phyloP scores from a whole-genome alignment of 805 yeast species.

The Hanseniaspora osmophila region DNA sequence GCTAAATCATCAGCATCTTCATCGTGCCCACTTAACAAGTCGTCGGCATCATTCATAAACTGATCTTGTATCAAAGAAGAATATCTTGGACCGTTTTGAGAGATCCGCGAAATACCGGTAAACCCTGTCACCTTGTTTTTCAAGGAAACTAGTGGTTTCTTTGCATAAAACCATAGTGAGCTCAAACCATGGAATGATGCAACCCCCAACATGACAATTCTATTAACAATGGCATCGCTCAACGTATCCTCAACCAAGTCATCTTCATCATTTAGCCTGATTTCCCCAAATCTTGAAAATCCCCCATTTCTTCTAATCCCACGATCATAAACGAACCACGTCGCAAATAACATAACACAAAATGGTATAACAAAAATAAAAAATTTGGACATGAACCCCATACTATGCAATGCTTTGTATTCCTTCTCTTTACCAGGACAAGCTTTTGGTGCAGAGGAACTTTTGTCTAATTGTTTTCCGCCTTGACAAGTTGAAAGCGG shows the following conservation, averaged over 20 bases:
- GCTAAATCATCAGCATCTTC: constrained; percentile 38
- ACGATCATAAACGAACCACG: constrained; percentile 64
- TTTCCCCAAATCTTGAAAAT: constrained; percentile 67
- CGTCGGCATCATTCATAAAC: constrained; percentile 25
- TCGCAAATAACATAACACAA: constrained; percentile 32
- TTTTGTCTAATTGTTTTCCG: constrained; percentile 55
- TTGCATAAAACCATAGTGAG: constrained; percentile 7
- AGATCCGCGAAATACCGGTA: not conserved
- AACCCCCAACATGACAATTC: constrained; percentile 45
- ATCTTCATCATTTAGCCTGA: constrained; percentile 58
- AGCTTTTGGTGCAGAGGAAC: constrained; percentile 38
- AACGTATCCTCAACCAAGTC: constrained; percentile 49
- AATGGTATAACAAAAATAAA: constrained; percentile 45
- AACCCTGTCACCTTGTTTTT: constrained; percentile 2
- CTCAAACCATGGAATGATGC: constrained; percentile 27
- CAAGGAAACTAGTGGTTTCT: constrained; percentile 1
- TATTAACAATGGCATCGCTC: constrained; percentile 45
- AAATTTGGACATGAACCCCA: constrained; percentile 41
- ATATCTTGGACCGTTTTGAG: constrained; percentile 19
- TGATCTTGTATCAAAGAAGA: constrained; percentile 20
- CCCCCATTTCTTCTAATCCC: constrained; percentile 74
- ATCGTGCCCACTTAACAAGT: constrained; percentile 25
- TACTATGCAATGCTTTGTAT: constrained; percentile 37
- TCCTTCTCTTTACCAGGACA: constrained; percentile 81
- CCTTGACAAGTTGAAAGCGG: constrained; percentile 78